Base-by-base conservation (phyloP, 495 filamentous ascomycete species). In the Alectoria sarmentosa region DNA sequence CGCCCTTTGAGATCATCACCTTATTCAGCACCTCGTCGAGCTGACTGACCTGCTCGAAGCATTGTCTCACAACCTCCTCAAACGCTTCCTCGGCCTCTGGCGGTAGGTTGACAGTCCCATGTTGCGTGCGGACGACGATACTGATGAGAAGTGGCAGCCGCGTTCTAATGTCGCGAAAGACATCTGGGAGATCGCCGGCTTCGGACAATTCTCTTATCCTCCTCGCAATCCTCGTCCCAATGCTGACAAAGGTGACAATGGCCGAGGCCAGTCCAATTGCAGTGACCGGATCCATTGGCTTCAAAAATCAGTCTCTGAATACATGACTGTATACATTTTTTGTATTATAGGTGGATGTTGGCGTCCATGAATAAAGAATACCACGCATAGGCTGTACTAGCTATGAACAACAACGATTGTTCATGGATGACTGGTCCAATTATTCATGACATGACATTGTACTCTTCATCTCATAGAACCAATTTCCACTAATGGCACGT, bases 221-320 rank as follows among this genome's bases (percentile, higher is more conserved):
- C 30, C 23, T 52, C 19, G 70, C 36, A 38, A 75, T 64, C 37
- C 67, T 75, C 26, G 71, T 58, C n/a, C 73, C 75, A 37, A 78
- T 72, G 58, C 73, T 71, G 46, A 77, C 63, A 48, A 79, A 73
- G 48, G 73, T 72, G 57, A 75, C 63, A 52, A 79, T 71, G 32
- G 71, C 70, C n/a, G 74, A 70, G 3, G 71, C 72, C 15, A 78
- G 59, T 28, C 71, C 67, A 60, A 75, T 62, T 2, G 69, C 69
- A 60, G 68, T 69, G 37, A 76, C 32, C 17, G 70, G 71, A 57
- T 76, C 75, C 49, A 69, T 73, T 46, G 42, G 19, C 21, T 15
- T 41, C 8, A 41, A 13, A 41, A 9, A 41, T 41, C 39, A 41
- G 39, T 41, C n/a, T n/a, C n/a, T n/a, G n/a, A n/a, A n/a, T n/a